Conservation (phyloP, 768 basidiomycete species). For the Hericium rajendrae region DNA sequence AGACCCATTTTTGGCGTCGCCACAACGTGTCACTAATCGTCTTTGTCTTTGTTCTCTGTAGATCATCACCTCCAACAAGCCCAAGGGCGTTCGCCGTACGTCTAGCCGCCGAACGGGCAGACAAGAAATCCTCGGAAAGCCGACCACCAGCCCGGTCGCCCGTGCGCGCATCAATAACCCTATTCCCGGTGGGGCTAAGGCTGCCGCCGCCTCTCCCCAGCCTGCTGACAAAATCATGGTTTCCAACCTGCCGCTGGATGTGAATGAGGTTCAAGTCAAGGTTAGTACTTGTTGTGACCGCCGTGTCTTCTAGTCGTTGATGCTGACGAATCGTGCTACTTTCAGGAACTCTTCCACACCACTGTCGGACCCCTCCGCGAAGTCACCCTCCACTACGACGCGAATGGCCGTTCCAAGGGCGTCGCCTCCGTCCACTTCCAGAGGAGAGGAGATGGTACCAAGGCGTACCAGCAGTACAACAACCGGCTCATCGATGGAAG, state of each 20-base stretch:
- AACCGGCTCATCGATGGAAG: slow-evolving; percentile 99
- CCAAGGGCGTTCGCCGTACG: slow-evolving; percentile 34
- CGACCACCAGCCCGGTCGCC: slow-evolving; percentile 36
- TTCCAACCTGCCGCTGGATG: slow-evolving; percentile 86
- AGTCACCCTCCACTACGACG: slow-evolving; percentile 80
- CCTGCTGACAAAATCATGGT: slow-evolving; percentile 89
- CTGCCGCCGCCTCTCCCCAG: slow-evolving; percentile 28
- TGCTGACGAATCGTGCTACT: slow-evolving; percentile 1
- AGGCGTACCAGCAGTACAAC: slow-evolving; percentile 92
- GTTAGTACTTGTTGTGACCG: slow-evolving; percentile 33
- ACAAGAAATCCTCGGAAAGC: slow-evolving; percentile 56
- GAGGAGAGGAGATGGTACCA: slow-evolving; percentile 80
- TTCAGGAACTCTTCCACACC: slow-evolving; percentile 82
- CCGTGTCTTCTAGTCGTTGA: neutral
- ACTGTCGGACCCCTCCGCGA: slow-evolving; percentile 85
- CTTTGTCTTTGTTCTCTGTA: slow-evolving; percentile 21
- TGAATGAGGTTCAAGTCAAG: slow-evolving; percentile 89
- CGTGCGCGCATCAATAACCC: slow-evolving; percentile 43
- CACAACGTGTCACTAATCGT: slow-evolving; percentile 17
- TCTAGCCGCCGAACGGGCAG: slow-evolving; percentile 33
- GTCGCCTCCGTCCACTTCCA: slow-evolving; percentile 80
- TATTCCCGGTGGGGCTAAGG: slow-evolving; percentile 26
- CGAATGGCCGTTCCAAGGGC: slow-evolving; percentile 82
- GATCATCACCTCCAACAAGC: slow-evolving; percentile 54
- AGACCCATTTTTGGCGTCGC: slow-evolving; percentile 10